Evolutionary conservation across 1,139 yeast genomes (phyloP), one percentile per base, ranked within the genome.

Genomic region (Groenewaldozyma auringiensis): DNA sequence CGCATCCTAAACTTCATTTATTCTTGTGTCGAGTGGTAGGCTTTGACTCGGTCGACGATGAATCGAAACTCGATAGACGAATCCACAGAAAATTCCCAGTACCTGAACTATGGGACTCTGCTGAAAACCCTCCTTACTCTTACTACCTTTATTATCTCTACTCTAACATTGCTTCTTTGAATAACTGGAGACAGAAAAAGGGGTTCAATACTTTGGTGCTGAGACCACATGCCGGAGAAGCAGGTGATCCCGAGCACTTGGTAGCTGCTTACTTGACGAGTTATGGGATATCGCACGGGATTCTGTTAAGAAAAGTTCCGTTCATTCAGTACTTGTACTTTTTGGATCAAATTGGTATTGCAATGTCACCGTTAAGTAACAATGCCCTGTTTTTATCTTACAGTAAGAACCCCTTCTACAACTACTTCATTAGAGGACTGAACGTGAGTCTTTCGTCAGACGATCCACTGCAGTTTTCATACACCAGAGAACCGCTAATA

Each of bases 161-260:
- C 62, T 83, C 96, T 37, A 89, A 89, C 64, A 67, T 92, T 66
- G 79, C 94, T 1, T 77, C 94, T 3, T 74, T 94, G 64, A 94
- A 94, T 63, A 79, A 81, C 53, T 81, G 92, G 76, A 78, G 99
- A 66, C 68, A 72, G 37, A 73, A 70, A 50, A 73, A 88, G 46
- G 83, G 85, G 0, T 84, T 77, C 66, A 89, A 86, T 62, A 89
- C 97, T 0, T 82, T 94, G 66, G 94, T 87, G 17, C 71, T 94
- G 56, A 78, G 98, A 59, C 99, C 99, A 1, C 99, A 94, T 64
- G 86, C 96, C 58, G 99, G 99, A 53, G 99, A 94, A 66, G 99
- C 98, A 3, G 99, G 99, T 46, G 97, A 94, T 59, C 96, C 98
- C 1, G 97, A 89, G 59, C 98, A 94, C 68, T 74, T 94, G 62